A percentile compares a stretch with the other conserved stretches of the same genome.
Conservation (phyloP, 176 grass and related monocot genomes). For the Leersia perrieri region DNA sequence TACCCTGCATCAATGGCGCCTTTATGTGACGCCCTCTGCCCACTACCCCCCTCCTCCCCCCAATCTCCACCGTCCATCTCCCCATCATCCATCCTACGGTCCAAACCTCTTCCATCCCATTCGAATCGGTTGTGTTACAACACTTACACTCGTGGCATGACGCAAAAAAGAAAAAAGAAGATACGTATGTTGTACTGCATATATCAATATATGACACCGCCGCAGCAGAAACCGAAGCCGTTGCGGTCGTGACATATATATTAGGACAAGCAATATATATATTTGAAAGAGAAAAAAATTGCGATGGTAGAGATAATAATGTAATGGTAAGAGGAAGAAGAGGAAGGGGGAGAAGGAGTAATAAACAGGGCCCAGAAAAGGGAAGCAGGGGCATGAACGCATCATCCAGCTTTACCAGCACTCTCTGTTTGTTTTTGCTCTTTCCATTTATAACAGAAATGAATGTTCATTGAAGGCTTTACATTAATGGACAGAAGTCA, state of each 20-base stretch:
- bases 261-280: too few relatives aligned
- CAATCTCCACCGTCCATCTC: background rate
- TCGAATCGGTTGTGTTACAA: too few relatives aligned
- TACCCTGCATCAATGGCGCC: slow-evolving; percentile 45
- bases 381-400: slow-evolving; percentile 13
- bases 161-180: too few relatives aligned
- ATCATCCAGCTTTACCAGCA: slow-evolving; percentile 36
- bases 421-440: slow-evolving; percentile 1
- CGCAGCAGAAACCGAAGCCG: too few relatives aligned
- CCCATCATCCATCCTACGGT: background rate
- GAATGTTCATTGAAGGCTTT: slow-evolving; percentile 67
- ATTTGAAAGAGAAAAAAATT: too few relatives aligned
- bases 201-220: too few relatives aligned
- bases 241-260: too few relatives aligned
- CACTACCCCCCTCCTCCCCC: background rate
- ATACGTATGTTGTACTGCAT: too few relatives aligned
- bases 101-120: background rate
- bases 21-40: slow-evolving; percentile 25
- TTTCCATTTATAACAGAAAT: slow-evolving; percentile 60
- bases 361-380: background rate
- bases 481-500: slow-evolving; percentile 91
- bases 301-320: background rate
- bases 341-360: background rate
- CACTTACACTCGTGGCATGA: too few relatives aligned
- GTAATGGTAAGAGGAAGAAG: background rate